Evolutionary conservation across 2,329 filamentous ascomycete species (phyloP).

Genomic region (Monilinia polystroma): DNA sequence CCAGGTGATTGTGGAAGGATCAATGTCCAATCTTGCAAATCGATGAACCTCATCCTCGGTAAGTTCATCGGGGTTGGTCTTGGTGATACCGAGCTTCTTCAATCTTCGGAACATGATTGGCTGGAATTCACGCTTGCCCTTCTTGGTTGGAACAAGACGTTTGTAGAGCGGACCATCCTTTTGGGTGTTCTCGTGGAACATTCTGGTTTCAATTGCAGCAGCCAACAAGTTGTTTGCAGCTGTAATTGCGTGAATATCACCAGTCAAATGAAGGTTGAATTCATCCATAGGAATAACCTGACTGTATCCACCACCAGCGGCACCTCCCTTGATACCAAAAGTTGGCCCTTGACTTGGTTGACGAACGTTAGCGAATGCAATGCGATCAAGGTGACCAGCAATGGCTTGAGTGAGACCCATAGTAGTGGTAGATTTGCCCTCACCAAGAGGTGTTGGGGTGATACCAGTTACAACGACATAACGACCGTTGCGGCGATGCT

Average conservation of each 20-base stretch:
- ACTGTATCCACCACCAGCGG: slow-evolving; percentile 95
- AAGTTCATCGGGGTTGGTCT: slow-evolving; percentile 88
- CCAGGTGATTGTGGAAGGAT: slow-evolving; percentile 97
- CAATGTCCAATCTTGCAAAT: slow-evolving; percentile 94
- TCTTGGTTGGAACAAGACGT: slow-evolving; percentile 84
- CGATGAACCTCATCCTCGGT: slow-evolving; percentile 83
- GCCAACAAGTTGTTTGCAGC: slow-evolving; percentile 96
- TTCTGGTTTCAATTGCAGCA: slow-evolving; percentile 93
- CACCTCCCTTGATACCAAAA: slow-evolving; percentile 98
- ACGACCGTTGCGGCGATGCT: slow-evolving; percentile 82
- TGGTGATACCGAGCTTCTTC: slow-evolving; percentile 93
- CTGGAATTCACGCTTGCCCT: slow-evolving; percentile 81
- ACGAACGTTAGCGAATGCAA: slow-evolving; percentile 94
- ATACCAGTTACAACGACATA: slow-evolving; percentile 95
- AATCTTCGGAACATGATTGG: slow-evolving; percentile 90
- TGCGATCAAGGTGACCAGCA: slow-evolving; percentile 79
- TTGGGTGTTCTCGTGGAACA: slow-evolving; percentile 96
- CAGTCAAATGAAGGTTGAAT: slow-evolving; percentile 96
- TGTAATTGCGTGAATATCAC: slow-evolving; percentile 95
- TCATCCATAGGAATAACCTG: slow-evolving; percentile 99
- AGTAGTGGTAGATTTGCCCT: slow-evolving; percentile 98
- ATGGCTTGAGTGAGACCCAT: slow-evolving; percentile 93
- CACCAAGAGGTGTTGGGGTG: slow-evolving; percentile 91
- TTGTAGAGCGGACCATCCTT: slow-evolving; percentile 86
- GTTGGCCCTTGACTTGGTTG: slow-evolving; percentile 97